Percentiles rank a stretch among this genome's conserved stretches.
phyloP scores from a whole-genome alignment of 2,329 filamentous ascomycete genomes.

The Hymenoscyphus scutula region DNA sequence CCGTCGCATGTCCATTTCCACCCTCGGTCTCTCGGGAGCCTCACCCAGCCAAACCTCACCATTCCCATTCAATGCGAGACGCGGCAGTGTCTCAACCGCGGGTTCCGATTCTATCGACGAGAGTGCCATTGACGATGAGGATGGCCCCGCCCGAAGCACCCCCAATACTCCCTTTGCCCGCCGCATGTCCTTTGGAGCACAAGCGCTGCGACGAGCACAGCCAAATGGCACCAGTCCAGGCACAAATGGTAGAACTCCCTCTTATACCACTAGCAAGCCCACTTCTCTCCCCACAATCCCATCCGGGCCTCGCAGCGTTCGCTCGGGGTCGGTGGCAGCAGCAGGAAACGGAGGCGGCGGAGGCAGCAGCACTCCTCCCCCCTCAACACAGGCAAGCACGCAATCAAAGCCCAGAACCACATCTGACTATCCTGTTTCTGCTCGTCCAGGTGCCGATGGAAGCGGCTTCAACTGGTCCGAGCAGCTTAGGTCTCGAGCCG shows the following conservation, averaged over 20 bases:
- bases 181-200: constrained; percentile 85
- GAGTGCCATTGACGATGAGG: constrained; percentile 68
- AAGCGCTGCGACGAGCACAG: constrained; percentile 50
- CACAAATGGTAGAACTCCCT: constrained; percentile 33
- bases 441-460: constrained; percentile 71
- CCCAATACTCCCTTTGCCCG: constrained; percentile 75
- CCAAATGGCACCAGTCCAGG: constrained; percentile 33
- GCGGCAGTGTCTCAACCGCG: constrained; percentile 68
- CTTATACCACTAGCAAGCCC: constrained; percentile 29
- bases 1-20: constrained; percentile 72
- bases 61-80: constrained; percentile 55
- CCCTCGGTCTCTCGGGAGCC: constrained; percentile 69
- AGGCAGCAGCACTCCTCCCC: constrained; percentile 29
- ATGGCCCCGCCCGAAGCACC: constrained; percentile 51
- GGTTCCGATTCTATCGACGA: constrained; percentile 66
- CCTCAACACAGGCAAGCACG: constrained; percentile 54
- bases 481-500: constrained; percentile 87
- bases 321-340: constrained; percentile 18
- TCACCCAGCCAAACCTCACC: constrained; percentile 57
- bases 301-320: constrained; percentile 27
- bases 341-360: constrained; percentile 26
- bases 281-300: constrained; percentile 31
- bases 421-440: constrained; percentile 60
- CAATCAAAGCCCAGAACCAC: constrained; percentile 53
- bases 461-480: constrained; percentile 96